Percentiles rank a stretch among this genome's conserved stretches.
phyloP scores from a whole-genome alignment of 495 filamentous ascomycete species.

The Penicillium roqueforti region DNA sequence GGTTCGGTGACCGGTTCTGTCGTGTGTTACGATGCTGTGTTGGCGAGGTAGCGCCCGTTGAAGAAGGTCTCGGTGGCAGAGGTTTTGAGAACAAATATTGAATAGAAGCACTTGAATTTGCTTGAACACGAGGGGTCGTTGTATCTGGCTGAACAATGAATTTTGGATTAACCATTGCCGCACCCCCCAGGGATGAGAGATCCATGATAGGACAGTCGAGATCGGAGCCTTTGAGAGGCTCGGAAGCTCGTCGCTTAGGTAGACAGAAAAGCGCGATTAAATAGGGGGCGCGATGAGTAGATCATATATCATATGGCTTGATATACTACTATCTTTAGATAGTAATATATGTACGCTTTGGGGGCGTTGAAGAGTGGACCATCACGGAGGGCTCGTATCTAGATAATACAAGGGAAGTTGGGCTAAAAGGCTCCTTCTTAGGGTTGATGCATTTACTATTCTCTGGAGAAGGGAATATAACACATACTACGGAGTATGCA shows the following conservation, averaged over 20 bases:
- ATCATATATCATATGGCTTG: background rate
- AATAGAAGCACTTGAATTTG: constrained; percentile 12
- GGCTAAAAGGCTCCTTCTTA: background rate
- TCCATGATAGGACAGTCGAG: constrained; percentile 19
- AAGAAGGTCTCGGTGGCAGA: constrained; percentile 16
- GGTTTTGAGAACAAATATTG: constrained; percentile 15
- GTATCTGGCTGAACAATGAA: constrained; percentile 3
- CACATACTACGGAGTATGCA: background rate
- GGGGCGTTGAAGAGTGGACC: constrained; percentile 10
- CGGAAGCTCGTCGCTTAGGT: background rate
- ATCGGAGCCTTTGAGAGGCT: background rate
- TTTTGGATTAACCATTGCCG: constrained; percentile 25
- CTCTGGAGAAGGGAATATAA: background rate
- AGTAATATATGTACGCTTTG: constrained; percentile 12
- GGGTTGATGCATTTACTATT: background rate
- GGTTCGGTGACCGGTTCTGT: background rate
- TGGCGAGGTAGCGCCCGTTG: constrained; percentile 3
- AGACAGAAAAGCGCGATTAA: background rate
- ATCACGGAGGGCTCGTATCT: constrained; percentile 17
- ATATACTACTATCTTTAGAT: constrained; percentile 13
- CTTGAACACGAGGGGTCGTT: constrained; percentile 1
- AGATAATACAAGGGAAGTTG: background rate
- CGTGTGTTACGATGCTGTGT: background rate
- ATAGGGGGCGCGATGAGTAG: background rate
- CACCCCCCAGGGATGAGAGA: constrained; percentile 40